Percentiles rank a stretch among this genome's conserved stretches.
Conservation (phyloP, 78 protist genomes). For the Dictyostelium purpureum region DNA sequence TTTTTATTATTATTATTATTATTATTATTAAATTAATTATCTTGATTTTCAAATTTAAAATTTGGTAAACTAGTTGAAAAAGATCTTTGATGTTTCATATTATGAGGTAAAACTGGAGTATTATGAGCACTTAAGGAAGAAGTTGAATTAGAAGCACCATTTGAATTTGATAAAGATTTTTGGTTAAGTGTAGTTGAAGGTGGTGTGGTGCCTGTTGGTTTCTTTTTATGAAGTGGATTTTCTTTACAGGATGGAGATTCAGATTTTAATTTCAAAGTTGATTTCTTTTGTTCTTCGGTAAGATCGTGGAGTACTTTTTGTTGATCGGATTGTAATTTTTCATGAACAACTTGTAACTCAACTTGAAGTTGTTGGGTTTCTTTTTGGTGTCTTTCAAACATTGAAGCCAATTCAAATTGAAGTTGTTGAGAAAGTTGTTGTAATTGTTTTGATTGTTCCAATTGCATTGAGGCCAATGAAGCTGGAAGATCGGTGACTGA, state of each 20-base stretch:
- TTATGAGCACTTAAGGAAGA: background rate
- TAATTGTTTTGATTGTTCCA: conserved; percentile 67
- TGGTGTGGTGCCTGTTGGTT: background rate
- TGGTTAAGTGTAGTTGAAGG: background rate
- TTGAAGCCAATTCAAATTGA: conserved; percentile 27
- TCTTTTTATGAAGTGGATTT: conserved; percentile 21
- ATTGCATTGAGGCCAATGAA: conserved; percentile 46
- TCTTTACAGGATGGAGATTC: conserved; percentile 44
- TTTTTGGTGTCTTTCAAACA: conserved; percentile 57
- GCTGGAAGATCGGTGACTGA: conserved; percentile 46
- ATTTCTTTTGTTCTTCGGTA: conserved; percentile 67
- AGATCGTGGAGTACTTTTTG: conserved; percentile 55
- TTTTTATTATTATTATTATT: background rate
- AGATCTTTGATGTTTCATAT: conserved; percentile 55
- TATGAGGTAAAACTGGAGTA: conserved; percentile 16
- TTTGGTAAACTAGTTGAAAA: conserved; percentile 67
- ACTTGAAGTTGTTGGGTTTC: conserved; percentile 1
- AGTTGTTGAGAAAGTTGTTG: conserved; percentile 48
- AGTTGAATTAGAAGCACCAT: background rate
- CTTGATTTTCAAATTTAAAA: conserved; percentile 51
- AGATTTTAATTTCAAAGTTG: conserved; percentile 18
- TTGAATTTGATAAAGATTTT: background rate
- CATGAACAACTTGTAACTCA: conserved; percentile 4
- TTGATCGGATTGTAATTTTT: conserved; percentile 36
- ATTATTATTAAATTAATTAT: background rate